Evolutionary conservation across 2,329 filamentous ascomycete species (phyloP), one percentile per base, ranked within the genome.

Genomic region (Penicillium sp.): DNA sequence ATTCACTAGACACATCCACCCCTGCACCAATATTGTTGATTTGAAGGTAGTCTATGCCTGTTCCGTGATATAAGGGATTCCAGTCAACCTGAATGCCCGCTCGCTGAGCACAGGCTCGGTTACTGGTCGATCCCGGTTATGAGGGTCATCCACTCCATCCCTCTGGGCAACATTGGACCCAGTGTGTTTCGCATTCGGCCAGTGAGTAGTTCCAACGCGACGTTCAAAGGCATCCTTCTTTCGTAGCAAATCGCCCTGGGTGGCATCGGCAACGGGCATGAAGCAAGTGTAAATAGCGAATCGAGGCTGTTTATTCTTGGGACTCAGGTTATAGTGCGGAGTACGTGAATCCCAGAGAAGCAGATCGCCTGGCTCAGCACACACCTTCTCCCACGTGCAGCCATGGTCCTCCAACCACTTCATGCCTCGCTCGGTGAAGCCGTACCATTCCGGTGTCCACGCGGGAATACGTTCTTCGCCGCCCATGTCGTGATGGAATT

Each of bases 71-170:
- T 81, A 82, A 11, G 80, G 78, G 58, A 82, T 80, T 2, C 80
- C 80, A 2, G 79, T 82, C 52, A 82, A 62, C 62, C 75, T 79
- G 62, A 76, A 80, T 1, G 74, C 75, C 25, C 77, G 61, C 68
- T 80, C 78, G 55, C 67, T 67, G 31, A 81, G 60, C 23, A 68
- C 55, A 0, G 76, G 73, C 57, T 78, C 75, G 46, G 77, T 74
- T 1, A 77, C 61, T 1, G 78, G 78, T 61, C 70, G 65, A 13
- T 69, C 65, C 16, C 75, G 68, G 35, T 77, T 75, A 25, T 66
- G 59, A 9, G 67, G 62, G 39, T 66, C 65, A 1, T 61, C 57
- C 25, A 57, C 46, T 1, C 62, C 66, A 59, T 68, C 61, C 0
- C 65, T 33, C 53, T 54, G 58, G 7, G 65, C 66, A 35, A 66